Base-by-base conservation (phyloP, 305 asterid species). In the Plantago coronopus region DNA sequence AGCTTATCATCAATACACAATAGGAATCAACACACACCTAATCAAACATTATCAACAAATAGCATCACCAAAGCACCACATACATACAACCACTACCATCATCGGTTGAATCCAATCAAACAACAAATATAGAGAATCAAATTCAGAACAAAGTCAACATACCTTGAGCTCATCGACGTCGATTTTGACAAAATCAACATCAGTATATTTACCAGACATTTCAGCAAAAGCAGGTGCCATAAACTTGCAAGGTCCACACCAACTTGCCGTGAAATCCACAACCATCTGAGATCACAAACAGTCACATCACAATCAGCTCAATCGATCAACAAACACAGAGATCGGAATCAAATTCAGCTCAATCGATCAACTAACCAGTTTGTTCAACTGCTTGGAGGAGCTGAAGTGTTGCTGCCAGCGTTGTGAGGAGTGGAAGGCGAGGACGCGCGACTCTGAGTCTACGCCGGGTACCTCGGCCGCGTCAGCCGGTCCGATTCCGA, bases 241-340 rank as follows among this genome's bases (percentile, higher is more conserved):
- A 64, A 88, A 62, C 75, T 72, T 91, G 89, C 95, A 88, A 42
- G 98, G 96, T 2, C 96, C 98, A 48, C 98, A 91, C 96, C 98
- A 91, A 7, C 90, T 25, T 12, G 98, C 98, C 19, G 98, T 72
- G 22, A 91, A 91, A 84, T 88, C 96, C 34, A 91, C 82, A 72
- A 86, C 98, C 72, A 88, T 68, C 96, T 91, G 57, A 29, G 57
- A 29, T 49, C 65, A 62, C 62, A 20, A 56, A 54, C 59, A 56
- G 15, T 40, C 21, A 44, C 29, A 15, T 37, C 17, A 50, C 17
- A 50, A 31, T 18, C 18, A 56, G 68, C 56, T 71, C 65, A 25
- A 9, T 20, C 5, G 18, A 21, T 40, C 13, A 17, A 31, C 5
- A 6, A 13, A 21, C n/a, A 18, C 25, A 50, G 17, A 50, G 57